Base-by-base conservation (phyloP, 768 basidiomycete species). In the Lactarius pseudohatsudake region DNA sequence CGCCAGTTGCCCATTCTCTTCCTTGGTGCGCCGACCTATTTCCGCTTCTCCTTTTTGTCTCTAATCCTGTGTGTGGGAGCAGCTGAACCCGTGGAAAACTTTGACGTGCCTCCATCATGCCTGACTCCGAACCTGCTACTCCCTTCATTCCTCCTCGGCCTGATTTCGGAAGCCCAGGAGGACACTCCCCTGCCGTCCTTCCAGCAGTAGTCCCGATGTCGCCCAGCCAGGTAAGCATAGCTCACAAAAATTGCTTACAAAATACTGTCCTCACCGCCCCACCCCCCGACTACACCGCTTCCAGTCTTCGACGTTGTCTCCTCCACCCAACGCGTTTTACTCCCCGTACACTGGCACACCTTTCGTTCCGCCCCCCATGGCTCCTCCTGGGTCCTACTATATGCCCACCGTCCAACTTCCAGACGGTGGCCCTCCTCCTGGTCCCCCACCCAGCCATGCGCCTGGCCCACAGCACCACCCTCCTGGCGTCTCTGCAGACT, bases 81-180 rank as follows among this genome's bases (percentile, higher is more conserved):
- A 67, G 62, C 40, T 59, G 22, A 63, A 40, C 34, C 62, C 66
- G 66, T 67, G 66, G 62, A 67, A 67, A 69, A 18, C 6, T 18
- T 41, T n/a, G 40, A 47, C n/a, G 18, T 26, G 5, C 36, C 22
- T 30, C 32, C 32, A 66, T 47, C 60, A 69, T 69, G 68, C 60
- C 61, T 62, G 69, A 65, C 54, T 70, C 70, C 11, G 68, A 64
- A 57, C 70, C 70, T n/a, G 61, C 61, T 6, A 70, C 75, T 5
- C 75, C 76, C 20, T 74, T 77, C 55, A 74, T 77, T 41, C 76
- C 76, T 40, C 75, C 75, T 28, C 70, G 69, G 26, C 75, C 75
- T 10, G 72, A 72, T 5, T 41, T 74, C 30, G 43, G 61, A 7
- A 61, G 47, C 18, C 67, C 61, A 22, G 67, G 70, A 30, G 71